These are phyloP conservation scores for Cochlearia excelsa DNA, from an alignment of 345 rosid genomes.

Conservation along the genomic window DNA sequence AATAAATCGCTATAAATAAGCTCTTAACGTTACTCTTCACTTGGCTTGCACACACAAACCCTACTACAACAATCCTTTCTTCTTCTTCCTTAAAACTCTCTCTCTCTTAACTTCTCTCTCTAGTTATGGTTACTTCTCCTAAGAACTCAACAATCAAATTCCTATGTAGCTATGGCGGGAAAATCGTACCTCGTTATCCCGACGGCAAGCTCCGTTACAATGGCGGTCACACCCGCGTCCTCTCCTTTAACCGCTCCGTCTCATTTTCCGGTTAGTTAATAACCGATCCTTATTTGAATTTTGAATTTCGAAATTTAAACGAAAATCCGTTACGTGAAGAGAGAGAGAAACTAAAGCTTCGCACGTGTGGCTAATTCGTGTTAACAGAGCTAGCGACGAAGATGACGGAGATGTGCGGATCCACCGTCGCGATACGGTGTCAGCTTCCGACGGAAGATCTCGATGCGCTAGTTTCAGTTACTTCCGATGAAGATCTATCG, in stretches of 20 bases:
- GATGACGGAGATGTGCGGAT: conserved; percentile 75
- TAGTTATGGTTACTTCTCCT: conserved; percentile 28
- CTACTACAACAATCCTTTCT: conserved; percentile 26
- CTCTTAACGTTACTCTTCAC: conserved; percentile 21
- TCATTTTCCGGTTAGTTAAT: conserved; percentile 60
- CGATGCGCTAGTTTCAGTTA: conserved; percentile 80
- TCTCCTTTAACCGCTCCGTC: conserved; percentile 70
- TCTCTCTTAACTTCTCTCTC: conserved; percentile 1
- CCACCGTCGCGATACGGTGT: conserved; percentile 61
- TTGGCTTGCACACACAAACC: conserved; percentile 35
- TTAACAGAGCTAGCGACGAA: conserved; percentile 71
- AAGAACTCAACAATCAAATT: conserved; percentile 56
- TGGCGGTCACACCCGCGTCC: conserved; percentile 97
- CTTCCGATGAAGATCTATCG: conserved; percentile 83
- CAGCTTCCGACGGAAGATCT: conserved; percentile 88
- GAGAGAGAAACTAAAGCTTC: conserved; percentile 20
- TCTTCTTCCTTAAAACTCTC: conserved; percentile 9
- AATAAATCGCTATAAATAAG: conserved; percentile 32
- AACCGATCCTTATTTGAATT: neutral
- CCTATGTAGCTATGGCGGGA: conserved; percentile 92
- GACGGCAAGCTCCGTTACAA: conserved; percentile 91
- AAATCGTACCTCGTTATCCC: conserved; percentile 77
- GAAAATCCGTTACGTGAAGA: neutral
- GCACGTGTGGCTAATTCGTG: conserved; percentile 29
- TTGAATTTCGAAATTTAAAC: neutral